A percentile compares a stretch with the other conserved stretches of the same genome.
phyloP scores from a whole-genome alignment of 345 rosid species.

The Eucalyptus sp. region DNA sequence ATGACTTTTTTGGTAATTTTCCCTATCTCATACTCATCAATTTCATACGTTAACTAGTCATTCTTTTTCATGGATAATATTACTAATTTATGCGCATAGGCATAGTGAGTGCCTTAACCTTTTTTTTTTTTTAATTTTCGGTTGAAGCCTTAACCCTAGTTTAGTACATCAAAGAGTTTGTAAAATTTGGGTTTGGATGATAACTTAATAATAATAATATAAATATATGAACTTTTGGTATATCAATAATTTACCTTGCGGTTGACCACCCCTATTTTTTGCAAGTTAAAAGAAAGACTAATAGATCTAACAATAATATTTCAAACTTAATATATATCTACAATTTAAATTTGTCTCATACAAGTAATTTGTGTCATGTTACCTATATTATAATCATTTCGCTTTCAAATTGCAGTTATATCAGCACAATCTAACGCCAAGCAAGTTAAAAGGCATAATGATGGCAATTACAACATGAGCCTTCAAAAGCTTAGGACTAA shows the following conservation, averaged over 20 bases:
- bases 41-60: neutral
- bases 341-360: neutral
- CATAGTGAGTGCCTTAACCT: neutral
- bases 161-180: neutral
- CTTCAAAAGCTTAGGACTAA: neutral
- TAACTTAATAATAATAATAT: too few relatives aligned
- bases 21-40: neutral
- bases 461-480: too few relatives aligned
- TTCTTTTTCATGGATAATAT: neutral
- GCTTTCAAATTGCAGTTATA: neutral
- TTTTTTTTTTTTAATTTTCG: too few relatives aligned
- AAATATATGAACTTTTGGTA: too few relatives aligned
- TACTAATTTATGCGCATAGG: neutral
- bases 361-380: neutral
- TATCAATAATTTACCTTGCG: too few relatives aligned
- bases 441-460: too few relatives aligned
- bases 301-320: neutral
- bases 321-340: neutral
- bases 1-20: neutral
- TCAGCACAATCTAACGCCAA: too few relatives aligned
- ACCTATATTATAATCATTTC: neutral
- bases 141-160: neutral
- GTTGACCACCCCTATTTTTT: neutral
- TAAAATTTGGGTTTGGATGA: neutral
- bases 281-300: neutral